Evolutionary conservation across 2,329 filamentous ascomycete species (phyloP), one percentile per base, ranked within the genome.

Genomic region (Microsporum audouinii): DNA sequence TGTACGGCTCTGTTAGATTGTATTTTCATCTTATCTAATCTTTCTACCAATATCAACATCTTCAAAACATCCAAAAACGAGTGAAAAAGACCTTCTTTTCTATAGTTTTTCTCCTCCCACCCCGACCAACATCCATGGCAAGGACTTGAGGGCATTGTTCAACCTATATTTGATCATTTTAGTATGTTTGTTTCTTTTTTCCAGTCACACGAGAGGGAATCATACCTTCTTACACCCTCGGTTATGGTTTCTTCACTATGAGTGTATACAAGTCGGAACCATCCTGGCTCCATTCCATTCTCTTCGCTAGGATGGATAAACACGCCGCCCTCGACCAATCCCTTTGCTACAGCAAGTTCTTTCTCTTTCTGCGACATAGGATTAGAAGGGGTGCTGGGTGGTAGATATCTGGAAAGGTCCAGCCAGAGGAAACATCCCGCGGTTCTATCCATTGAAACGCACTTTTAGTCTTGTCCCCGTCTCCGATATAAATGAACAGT

Each of bases 381-480:
- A 60, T 38, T n/a, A 1, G 71, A 63, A 1, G 61, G 64, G 1
- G 45, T 58, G 1, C 57, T 47, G 0, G 66, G 33, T 5, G 73
- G 69, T 39, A 82, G 66, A 61, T 74, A 78, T 0, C 74, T 73
- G 0, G 75, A 76, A 14, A 85, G 66, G 66, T 84, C 75, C 1
- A 82, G 68, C 74, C 78, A 84, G 1, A 84, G 63, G 66, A 84
- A 85, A 65, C 84, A 83, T 0, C 79, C 82, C 0, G 82, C 82
- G 63, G 83, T 84, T 3, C 70, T 72, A 39, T 57, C 34, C 23
- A 39, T 5, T 7, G 43, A 23, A 34, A 8, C 41, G 17, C 7
- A 31, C 27, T 23, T 36, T 62, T 49, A 63, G 57, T 17, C 14
- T 14, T 5, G n/a, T 6, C 39, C 33, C 27, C 49, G 23, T 12